Evolutionary conservation across 768 basidiomycete genomes (phyloP).

Genomic region (Cyclocybe cylindracea): DNA sequence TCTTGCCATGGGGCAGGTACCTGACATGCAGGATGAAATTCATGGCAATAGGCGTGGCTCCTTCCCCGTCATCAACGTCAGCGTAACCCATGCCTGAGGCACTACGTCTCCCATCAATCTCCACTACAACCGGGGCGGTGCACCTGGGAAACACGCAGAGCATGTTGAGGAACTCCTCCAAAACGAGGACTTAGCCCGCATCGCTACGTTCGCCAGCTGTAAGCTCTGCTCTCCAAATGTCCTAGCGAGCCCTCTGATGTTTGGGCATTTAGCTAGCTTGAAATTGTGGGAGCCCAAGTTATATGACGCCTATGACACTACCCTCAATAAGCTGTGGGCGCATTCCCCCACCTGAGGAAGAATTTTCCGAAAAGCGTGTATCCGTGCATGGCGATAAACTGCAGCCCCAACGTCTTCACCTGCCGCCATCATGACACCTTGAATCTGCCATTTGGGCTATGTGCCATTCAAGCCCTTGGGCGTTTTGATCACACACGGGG

Average conservation of each 20-base stretch:
- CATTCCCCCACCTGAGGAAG: neutral
- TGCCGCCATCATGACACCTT: conserved; percentile 1
- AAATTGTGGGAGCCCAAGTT: neutral
- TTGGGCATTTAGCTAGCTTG: neutral
- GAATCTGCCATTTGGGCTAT: conserved; percentile 10
- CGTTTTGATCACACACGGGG: conserved; percentile 2
- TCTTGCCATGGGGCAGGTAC: no score
- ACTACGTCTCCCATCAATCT: neutral
- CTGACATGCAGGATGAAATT: no score
- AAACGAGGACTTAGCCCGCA: neutral
- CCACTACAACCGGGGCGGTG: no score
- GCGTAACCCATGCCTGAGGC: conserved; percentile 3
- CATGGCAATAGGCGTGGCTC: no score
- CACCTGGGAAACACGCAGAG: neutral
- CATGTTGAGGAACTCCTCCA: neutral
- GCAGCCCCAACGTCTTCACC: conserved; percentile 2
- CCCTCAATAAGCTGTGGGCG: neutral
- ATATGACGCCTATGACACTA: neutral
- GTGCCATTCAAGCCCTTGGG: conserved; percentile 4
- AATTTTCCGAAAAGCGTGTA: neutral
- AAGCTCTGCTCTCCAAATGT: neutral
- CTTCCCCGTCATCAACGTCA: conserved; percentile 5
- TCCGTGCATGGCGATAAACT: conserved; percentile 4
- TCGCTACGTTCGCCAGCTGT: conserved; percentile 1
- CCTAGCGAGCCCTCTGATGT: no score